phyloP scores from a whole-genome alignment of 805 yeast genomes.

The Metschnikowia kunwiensis region DNA sequence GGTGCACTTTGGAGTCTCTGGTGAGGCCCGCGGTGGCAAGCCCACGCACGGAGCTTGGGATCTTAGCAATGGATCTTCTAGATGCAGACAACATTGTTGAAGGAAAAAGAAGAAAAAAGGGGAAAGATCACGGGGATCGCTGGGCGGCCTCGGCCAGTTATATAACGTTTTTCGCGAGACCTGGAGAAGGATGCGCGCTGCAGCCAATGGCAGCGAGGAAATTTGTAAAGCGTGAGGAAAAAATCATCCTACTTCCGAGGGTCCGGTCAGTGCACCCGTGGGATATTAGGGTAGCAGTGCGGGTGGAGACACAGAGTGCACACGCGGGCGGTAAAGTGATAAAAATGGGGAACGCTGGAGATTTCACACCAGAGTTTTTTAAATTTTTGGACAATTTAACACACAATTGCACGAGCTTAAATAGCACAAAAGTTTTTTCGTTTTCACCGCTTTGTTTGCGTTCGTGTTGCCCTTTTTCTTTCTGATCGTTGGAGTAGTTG shows the following conservation, averaged over 20 bases:
- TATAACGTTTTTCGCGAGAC: constrained; percentile 13
- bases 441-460: neutral
- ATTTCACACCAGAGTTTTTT: neutral
- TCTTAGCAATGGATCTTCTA: constrained; percentile 29
- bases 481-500: neutral
- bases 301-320: neutral
- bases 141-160: constrained; percentile 9
- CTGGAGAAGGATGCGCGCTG: constrained; percentile 14
- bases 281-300: too few relatives aligned
- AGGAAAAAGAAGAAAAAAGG: constrained; percentile 6
- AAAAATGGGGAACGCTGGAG: neutral
- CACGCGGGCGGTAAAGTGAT: neutral
- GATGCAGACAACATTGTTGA: constrained; percentile 42
- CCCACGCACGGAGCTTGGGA: constrained; percentile 22
- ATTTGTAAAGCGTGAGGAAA: constrained; percentile 19
- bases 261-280: constrained; percentile 5
- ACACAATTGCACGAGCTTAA: neutral
- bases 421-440: neutral
- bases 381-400: neutral
- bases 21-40: constrained; percentile 23
- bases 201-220: constrained; percentile 25
- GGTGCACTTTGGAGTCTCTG: constrained; percentile 34
- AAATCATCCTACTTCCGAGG: constrained; percentile 15
- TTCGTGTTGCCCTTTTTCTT: neutral
- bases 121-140: constrained; percentile 1